Evolutionary conservation across 345 rosid genomes (phyloP), one percentile per base, ranked within the genome.

Genomic region (Gossypium raimondii): DNA sequence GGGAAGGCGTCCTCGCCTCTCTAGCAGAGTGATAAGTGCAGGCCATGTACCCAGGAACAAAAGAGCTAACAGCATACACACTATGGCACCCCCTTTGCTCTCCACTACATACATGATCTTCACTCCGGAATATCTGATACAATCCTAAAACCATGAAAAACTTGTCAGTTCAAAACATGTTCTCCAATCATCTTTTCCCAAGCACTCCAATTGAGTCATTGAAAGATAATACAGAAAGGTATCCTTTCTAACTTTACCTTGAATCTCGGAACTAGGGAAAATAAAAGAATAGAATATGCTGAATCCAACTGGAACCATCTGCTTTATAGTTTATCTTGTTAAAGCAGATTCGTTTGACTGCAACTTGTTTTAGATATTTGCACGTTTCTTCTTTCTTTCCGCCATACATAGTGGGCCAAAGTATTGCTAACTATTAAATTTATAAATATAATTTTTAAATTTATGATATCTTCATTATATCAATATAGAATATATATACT

Each of bases 21-120:
- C 98, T 11, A 89, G 82, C 0, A 90, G 88, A 59, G 97, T 89
- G 76, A 94, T 56, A 73, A 94, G 11, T 47, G 94, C 97, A 25
- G 97, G 98, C 97, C 97, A 94, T 68, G 93, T 94, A 7, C 98
- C 98, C 67, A 94, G 70, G 74, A 87, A 88, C 75, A 88, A 75
- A 47, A 94, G 82, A 4, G 97, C 80, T 6, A 92, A 81, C 62
- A 94, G 79, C 97, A 94, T 92, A 60, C 98, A 92, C 67, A 72
- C 85, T 75, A 94, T 89, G 61, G 98, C 97, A 44, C 91, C 97
- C 75, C 80, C 88, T 87, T 92, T 94, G 90, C 93, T 92, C 81
- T 89, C 93, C 76, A 89, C 90, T 45, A 84, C 2, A 79, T 81
- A 89, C 88, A 89, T 61, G 66, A 61, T 85, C 20, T 78, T 79